These are phyloP conservation scores for Amanita jacksonii DNA, from an alignment of 768 basidiomycete species.

Conservation along the genomic window DNA sequence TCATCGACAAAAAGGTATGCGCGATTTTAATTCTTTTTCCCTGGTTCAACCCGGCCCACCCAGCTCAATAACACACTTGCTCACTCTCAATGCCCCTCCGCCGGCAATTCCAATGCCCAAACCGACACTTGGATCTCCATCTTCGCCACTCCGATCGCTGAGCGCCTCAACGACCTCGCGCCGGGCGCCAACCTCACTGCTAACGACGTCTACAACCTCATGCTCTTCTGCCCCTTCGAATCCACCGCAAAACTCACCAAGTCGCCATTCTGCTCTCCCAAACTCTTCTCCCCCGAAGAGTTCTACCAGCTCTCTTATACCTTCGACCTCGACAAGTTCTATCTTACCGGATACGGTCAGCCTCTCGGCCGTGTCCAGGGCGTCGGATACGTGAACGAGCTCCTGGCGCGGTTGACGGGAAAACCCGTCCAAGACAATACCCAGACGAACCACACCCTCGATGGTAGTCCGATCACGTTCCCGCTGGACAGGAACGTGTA, in stretches of 20 bases:
- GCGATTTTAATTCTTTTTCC: neutral
- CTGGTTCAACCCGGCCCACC: neutral
- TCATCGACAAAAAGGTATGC: constrained; percentile 48
- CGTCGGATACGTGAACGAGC: constrained; percentile 82
- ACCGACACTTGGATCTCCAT: constrained; percentile 43
- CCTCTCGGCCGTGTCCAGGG: constrained; percentile 68
- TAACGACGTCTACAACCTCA: constrained; percentile 46
- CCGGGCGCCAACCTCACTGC: constrained; percentile 52
- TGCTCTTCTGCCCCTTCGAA: constrained; percentile 76
- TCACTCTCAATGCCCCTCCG: constrained; percentile 53
- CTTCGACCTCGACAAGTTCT: constrained; percentile 71
- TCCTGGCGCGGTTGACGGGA: constrained; percentile 71
- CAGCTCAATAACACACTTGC: constrained; percentile 63
- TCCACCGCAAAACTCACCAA: constrained; percentile 39
- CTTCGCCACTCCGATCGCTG: constrained; percentile 47
- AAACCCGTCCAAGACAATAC: constrained; percentile 57
- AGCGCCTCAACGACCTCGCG: constrained; percentile 49
- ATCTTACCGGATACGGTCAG: constrained; percentile 72
- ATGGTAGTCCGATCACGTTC: constrained; percentile 54
- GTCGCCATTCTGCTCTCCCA: constrained; percentile 54
- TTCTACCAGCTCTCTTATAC: constrained; percentile 62
- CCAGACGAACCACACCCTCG: constrained; percentile 69
- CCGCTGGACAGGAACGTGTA: constrained; percentile 58
- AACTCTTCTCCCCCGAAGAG: constrained; percentile 53
- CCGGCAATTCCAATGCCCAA: constrained; percentile 33